phyloP scores from a whole-genome alignment of 2,329 filamentous ascomycete species.

The Fusarium miscanthi region DNA sequence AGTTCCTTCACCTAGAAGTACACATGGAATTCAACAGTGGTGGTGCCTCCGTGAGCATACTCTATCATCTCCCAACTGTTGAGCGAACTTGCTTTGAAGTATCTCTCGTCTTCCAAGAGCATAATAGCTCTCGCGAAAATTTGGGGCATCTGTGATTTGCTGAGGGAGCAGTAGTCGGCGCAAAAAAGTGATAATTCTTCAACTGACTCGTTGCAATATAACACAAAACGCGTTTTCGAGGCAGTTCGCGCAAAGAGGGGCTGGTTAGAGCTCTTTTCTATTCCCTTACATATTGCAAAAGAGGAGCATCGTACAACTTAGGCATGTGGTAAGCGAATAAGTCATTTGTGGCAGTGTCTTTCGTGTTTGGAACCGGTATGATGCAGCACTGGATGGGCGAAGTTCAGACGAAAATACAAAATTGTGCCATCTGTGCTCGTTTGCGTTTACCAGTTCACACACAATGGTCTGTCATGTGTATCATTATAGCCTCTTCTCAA shows the following conservation, averaged over 20 bases:
- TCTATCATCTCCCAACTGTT: background rate
- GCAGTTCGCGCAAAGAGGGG: background rate
- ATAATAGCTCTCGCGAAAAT: background rate
- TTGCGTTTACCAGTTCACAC: background rate
- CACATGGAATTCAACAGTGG: background rate
- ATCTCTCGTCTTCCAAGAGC: background rate
- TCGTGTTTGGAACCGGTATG: too few species aligned
- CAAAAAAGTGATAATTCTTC: background rate
- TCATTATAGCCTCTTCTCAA: background rate
- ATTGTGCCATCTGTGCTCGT: background rate
- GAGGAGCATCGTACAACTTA: fast-evolving
- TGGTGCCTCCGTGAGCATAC: background rate
- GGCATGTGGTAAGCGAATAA: background rate
- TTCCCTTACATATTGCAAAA: background rate
- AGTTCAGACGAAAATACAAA: background rate
- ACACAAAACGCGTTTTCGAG: background rate
- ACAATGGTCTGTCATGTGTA: background rate
- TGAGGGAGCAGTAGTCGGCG: background rate
- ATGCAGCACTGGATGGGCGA: too few species aligned
- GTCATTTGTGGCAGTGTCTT: background rate
- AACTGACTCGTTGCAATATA: background rate
- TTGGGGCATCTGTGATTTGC: background rate
- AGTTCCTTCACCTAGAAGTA: background rate
- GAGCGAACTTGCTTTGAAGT: background rate
- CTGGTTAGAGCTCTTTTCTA: background rate